Conservation (phyloP, 1,284 basidiomycete genomes). For the Ceratobasidium theobromae region DNA sequence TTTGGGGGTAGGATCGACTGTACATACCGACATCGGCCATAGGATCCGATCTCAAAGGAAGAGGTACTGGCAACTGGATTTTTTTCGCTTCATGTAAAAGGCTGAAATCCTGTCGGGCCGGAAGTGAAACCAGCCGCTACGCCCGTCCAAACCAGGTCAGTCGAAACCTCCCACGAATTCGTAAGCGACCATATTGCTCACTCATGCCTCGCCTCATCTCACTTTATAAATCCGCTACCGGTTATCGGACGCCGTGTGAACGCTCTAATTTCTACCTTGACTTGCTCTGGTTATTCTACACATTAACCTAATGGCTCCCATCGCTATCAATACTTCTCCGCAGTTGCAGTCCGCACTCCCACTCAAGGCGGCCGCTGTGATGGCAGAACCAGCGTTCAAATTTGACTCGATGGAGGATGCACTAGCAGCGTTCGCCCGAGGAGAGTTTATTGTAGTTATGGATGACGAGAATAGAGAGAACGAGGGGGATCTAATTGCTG, state of each 20-base stretch:
- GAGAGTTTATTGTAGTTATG: slow-evolving; percentile 94
- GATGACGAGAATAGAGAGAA: slow-evolving; percentile 94
- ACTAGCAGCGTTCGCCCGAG: slow-evolving; percentile 72
- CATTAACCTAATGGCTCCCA: slow-evolving; percentile 20
- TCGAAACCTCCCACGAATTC: slow-evolving; percentile 30
- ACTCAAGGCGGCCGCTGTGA: slow-evolving; percentile 8
- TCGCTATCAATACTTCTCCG: slow-evolving; percentile 28
- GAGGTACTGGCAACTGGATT: too few relatives aligned
- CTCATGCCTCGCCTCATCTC: slow-evolving; percentile 30
- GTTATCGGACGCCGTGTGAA: slow-evolving; percentile 5
- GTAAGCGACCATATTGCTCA: slow-evolving; percentile 30
- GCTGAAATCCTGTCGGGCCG: neutral
- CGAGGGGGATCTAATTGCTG: slow-evolving; percentile 90
- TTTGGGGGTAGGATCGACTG: too few relatives aligned
- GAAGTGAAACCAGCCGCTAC: neutral
- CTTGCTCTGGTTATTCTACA: neutral
- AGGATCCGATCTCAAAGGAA: too few relatives aligned
- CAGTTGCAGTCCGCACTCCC: slow-evolving; percentile 4
- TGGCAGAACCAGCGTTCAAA: slow-evolving; percentile 29
- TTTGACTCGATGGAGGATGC: slow-evolving; percentile 81
- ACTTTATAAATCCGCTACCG: slow-evolving; percentile 23
- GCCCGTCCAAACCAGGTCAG: slow-evolving; percentile 21
- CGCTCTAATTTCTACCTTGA: slow-evolving; percentile 1
- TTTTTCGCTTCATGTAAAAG: too few relatives aligned
- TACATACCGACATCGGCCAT: too few relatives aligned